phyloP scores from a whole-genome alignment of 108 stramenopile species.

The Cyclostephanos invisitatus region DNA sequence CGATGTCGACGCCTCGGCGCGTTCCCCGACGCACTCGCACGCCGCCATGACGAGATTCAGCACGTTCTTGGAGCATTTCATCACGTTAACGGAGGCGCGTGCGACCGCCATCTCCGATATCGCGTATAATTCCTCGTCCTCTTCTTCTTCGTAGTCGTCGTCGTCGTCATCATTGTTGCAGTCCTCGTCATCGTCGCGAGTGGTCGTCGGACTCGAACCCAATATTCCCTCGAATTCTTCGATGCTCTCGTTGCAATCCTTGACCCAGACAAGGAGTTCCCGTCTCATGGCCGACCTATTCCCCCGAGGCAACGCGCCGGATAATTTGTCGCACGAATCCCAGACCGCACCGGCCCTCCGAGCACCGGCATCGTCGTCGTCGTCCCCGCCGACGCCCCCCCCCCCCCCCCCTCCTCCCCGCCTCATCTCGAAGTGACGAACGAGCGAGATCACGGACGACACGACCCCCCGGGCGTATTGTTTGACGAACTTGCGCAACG shows the following conservation, averaged over 20 bases:
- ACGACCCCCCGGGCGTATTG: constrained; percentile 60
- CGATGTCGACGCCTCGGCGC: constrained; percentile 3
- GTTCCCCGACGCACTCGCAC: constrained; percentile 64
- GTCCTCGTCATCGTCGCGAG: constrained; percentile 26
- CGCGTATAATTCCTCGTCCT: constrained; percentile 63
- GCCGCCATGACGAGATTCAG: constrained; percentile 69
- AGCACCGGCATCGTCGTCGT: constrained; percentile 54
- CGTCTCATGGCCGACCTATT: constrained; percentile 79
- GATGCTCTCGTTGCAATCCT: constrained; percentile 76
- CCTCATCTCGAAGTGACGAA: constrained; percentile 52
- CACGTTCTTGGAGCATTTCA: constrained; percentile 77
- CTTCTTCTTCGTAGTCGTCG: constrained; percentile 17
- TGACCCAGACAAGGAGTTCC: constrained; percentile 78
- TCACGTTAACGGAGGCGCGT: constrained; percentile 57
- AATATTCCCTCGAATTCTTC: constrained; percentile 81
- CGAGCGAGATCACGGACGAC: constrained; percentile 50
- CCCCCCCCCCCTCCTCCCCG: constrained; percentile 41
- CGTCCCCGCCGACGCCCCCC: constrained; percentile 20
- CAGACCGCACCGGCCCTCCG: constrained; percentile 82
- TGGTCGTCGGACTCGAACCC: constrained; percentile 45
- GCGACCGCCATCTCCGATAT: constrained; percentile 64
- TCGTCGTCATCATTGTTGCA: constrained; percentile 23
- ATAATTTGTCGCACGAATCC: constrained; percentile 65
- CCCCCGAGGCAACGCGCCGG: constrained; percentile 49
- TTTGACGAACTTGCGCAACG: constrained; percentile 57